Evolutionary conservation across 164 flowering plant genomes (phyloP), one percentile per base, ranked within the genome.

Genomic region (Vitis vinifera): DNA sequence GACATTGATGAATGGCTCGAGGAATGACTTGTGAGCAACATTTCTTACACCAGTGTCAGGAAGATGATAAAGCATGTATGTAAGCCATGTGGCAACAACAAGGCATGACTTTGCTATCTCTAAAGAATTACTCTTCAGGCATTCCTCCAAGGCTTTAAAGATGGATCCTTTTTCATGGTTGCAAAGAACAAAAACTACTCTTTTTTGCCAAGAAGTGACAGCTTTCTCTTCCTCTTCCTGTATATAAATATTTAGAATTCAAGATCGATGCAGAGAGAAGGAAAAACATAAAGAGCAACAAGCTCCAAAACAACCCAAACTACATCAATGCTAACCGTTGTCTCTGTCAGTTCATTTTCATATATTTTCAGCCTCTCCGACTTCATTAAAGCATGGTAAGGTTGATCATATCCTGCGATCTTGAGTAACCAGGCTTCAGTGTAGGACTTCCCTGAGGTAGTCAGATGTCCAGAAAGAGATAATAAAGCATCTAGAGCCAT

Each of bases 91-190:
- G 19, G 89, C 82, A 65, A 84, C 69, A 16, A 88, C 81, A 69
- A 89, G 87, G 68, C 93, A 82, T 64, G 88, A 76, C 64, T 84
- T 87, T 62, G 86, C 88, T 75, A 87, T 82, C 71, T 85, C 86
- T 66, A 91, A 65, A 59, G 91, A 91, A 65, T 84, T 83, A 74
- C 89, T 87, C 73, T 77, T 83, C 29, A 91, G 70, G 76, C 91
- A 86, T 78, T 87, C 91, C 77, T 87, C 88, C 68, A 91, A 73
- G 67, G 93, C 89, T 73, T 76, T 86, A 60, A 91, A 87, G 63
- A 90, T 85, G 15, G 80, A 78, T 16, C 93, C 91, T 52, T 81
- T 83, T 71, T 89, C 97, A 79, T 91, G 91, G 76, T 85, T 89
- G 81, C 87, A 80, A n/a, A 91, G 87, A 23, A 82, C 89, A 75